phyloP scores from a whole-genome alignment of 2,329 filamentous ascomycete genomes.

The Gaeumannomyces tritici region DNA sequence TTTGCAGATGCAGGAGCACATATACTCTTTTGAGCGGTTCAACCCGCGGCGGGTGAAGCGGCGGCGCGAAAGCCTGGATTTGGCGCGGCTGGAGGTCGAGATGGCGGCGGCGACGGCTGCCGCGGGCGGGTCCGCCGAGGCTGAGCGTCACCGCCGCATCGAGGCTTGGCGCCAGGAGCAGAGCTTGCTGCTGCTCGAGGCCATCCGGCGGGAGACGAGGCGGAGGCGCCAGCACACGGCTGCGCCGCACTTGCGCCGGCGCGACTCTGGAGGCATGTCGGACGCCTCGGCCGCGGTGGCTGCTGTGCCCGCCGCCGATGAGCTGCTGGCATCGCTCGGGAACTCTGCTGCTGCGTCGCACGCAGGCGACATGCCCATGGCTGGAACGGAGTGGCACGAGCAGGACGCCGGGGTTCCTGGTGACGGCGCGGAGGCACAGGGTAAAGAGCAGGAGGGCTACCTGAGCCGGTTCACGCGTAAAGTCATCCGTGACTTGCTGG shows the following conservation, averaged over 20 bases:
- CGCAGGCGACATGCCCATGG: constrained; percentile 4
- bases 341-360: constrained; percentile 9
- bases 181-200: constrained; percentile 72
- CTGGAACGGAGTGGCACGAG: constrained; percentile 38
- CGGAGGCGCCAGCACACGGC: constrained; percentile 49
- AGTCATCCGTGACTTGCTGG: constrained; percentile 82
- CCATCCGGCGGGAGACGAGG: constrained; percentile 78
- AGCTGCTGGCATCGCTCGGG: constrained; percentile 13
- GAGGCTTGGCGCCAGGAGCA: constrained; percentile 91
- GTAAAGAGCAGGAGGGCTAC: constrained; percentile 54
- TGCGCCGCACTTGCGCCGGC: not conserved
- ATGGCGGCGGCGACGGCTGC: constrained; percentile 14
- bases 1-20: constrained; percentile 62
- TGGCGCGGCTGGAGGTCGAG: constrained; percentile 40
- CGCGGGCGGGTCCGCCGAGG: constrained; percentile 29
- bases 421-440: constrained; percentile 23
- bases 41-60: constrained; percentile 60
- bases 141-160: constrained; percentile 73
- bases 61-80: constrained; percentile 41
- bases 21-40: constrained; percentile 82
- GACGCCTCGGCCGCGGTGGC: not conserved
- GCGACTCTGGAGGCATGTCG: not conserved
- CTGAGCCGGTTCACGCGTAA: constrained; percentile 75
- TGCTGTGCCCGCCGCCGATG: not conserved
- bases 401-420: constrained; percentile 16